Evolutionary conservation across 192 early-diverging fungal species (phyloP), one percentile per base, ranked within the genome.

Genomic region (Kickxella alabastrina): DNA sequence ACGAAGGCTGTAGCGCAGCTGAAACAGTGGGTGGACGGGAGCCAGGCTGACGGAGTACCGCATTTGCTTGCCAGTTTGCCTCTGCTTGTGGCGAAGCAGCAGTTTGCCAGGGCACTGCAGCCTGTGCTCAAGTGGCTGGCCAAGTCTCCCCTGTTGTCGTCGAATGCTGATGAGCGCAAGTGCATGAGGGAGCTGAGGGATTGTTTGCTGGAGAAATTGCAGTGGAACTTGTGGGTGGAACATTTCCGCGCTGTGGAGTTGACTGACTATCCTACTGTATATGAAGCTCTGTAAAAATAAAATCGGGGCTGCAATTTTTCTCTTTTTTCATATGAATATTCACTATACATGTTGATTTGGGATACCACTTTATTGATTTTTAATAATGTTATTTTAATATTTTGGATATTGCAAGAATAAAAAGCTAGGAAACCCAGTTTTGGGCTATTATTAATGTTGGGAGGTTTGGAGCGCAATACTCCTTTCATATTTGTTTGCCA

Each of bases 181-280:
- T 71, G 78, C 0, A 79, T 78, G 35, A 51, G 68, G 10, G 68
- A 64, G 27, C 36, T 83, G 38, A 80, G 83, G 26, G 57, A 68
- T 31, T 77, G 82, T 21, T 39, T 93, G 4, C 71, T 87, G 14
- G 55, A 43, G 3, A 82, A 86, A 42, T 55, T 89, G 10, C 78
- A 79, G 5, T 95, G 90, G 88, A 35, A 52, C 24, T 10, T 86
- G 7, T 93, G 89, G 90, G 65, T 47, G 13, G 79, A 82, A 25
- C 77, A 87, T 23, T 65, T 67, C 56, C 52, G 40, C 9, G 54
- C 43, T 0, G 10, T 60, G 43, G 53, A 49, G 0, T 27, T 47
- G 31, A 54, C 62, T 3, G 60, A 63, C 27, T 26, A 15, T n/a
- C 72, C 72, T 2, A 25, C 47, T 5, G 36, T 36, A 7, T 73